Conservation (phyloP, 78 protist genomes). For the Corallochytrium limacisporum region DNA sequence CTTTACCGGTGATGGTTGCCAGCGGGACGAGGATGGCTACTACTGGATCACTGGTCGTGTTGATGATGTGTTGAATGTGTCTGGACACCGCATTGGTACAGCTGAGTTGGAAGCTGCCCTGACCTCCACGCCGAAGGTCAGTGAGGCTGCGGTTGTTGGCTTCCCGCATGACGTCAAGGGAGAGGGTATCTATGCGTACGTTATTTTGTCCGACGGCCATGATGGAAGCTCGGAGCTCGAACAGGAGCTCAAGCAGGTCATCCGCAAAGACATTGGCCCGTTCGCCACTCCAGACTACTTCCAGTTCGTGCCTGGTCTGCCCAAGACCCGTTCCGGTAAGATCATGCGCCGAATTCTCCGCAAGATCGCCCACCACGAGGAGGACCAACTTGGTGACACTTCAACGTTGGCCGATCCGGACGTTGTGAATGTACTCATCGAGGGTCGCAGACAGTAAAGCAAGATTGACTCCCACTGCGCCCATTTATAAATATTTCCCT, state of each 20-base stretch:
- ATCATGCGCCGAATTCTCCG: conserved; percentile 75
- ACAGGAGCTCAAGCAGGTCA: conserved; percentile 38
- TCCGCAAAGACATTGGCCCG: conserved; percentile 47
- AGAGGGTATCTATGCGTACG: conserved; percentile 21
- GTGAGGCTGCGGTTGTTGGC: neutral
- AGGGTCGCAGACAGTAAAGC: too few relatives aligned
- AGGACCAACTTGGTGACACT: conserved; percentile 12
- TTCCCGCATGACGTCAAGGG: conserved; percentile 85
- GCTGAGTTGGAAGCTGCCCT: conserved; percentile 81
- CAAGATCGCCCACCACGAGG: conserved; percentile 38
- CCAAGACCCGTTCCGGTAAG: conserved; percentile 76
- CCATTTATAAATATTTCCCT: too few relatives aligned
- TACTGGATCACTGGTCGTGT: conserved; percentile 60
- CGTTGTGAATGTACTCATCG: conserved; percentile 7
- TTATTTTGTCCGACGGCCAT: neutral
- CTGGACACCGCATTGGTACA: conserved; percentile 91
- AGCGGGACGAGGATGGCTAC: conserved; percentile 24
- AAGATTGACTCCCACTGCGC: too few relatives aligned
- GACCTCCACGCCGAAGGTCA: neutral
- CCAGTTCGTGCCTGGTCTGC: conserved; percentile 31
- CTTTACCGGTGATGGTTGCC: conserved; percentile 26
- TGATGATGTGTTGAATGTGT: conserved; percentile 54
- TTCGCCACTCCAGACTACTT: conserved; percentile 44
- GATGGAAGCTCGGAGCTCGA: neutral
- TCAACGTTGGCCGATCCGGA: conserved; percentile 14